These are phyloP conservation scores for Ammopiptanthus mongolicus DNA, from an alignment of 306 rosid species.

Conservation along the genomic window DNA sequence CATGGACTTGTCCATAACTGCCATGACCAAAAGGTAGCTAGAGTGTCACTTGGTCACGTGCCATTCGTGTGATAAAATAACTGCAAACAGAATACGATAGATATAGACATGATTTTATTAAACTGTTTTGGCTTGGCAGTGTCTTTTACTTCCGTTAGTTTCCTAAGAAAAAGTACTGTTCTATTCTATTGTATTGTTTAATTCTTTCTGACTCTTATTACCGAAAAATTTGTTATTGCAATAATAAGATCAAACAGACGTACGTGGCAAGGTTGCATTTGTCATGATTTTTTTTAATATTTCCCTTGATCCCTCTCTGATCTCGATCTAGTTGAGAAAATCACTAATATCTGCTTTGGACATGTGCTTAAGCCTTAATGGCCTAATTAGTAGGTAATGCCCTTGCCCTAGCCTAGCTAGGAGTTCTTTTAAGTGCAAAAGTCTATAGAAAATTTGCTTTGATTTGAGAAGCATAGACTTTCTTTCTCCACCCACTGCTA, in stretches of 20 bases:
- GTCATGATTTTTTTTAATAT: neutral
- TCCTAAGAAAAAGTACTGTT: conserved; percentile 5
- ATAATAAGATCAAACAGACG: conserved; percentile 12
- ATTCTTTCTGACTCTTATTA: neutral
- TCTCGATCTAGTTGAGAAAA: neutral
- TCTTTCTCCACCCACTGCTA: conserved; percentile 17
- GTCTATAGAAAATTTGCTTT: conserved; percentile 9
- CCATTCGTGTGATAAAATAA: neutral
- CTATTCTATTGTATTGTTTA: conserved; percentile 12
- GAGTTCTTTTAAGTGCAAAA: neutral
- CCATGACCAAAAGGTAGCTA: conserved; percentile 36
- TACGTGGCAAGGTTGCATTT: conserved; percentile 31
- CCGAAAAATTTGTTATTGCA: conserved; percentile 10
- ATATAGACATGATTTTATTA: conserved; percentile 1
- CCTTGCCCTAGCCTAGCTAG: neutral
- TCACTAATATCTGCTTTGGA: conserved; percentile 3
- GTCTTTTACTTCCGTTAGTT: conserved; percentile 6
- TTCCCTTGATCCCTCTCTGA: neutral
- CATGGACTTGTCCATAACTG: conserved; percentile 39
- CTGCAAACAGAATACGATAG: neutral
- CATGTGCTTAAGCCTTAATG: conserved; percentile 47
- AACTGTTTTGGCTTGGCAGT: conserved; percentile 1
- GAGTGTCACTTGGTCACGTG: conserved; percentile 41
- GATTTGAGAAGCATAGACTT: conserved; percentile 25
- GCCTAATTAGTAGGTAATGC: conserved; percentile 34